Evolutionary conservation across 345 rosid species (phyloP), one percentile per base, ranked within the genome.

Genomic region (Eucalyptus regnans): DNA sequence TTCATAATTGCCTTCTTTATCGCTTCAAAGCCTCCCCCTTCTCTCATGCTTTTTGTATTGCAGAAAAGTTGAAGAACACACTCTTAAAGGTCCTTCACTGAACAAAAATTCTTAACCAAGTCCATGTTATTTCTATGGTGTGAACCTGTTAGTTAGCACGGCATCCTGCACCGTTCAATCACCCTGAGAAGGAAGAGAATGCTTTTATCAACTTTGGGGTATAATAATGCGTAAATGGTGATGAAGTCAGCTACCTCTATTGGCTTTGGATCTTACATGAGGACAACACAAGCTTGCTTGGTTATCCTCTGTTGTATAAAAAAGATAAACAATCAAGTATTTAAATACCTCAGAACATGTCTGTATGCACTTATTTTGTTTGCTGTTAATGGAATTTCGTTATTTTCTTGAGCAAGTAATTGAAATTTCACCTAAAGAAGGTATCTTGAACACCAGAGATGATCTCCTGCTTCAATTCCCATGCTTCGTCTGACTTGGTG

Each of bases 101-200:
- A 12, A 66, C 33, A 48, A 49, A 25, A 46, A 18, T 12, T 48
- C 86, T 25, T 41, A 81, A 41, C 17, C 27, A 29, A 29, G 71
- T 64, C 71, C 37, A n/a, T 7, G 37, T 64, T n/a, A 29, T n/a
- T 64, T 64, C 37, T 0, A 64, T 64, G 71, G 71, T 64, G 71
- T 2, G 18, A 89, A 92, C 96, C 96, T 95, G 93, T 91, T 51
- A 97, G 71, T 96, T 97, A 91, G 99, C 95, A 92, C 96, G 99
- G 91, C 99, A 96, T 90, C 99, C 97, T 83, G 98, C 99, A 90
- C 99, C 98, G n/a, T 96, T 97, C 98, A 96, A 89, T 97, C 98
- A 87, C 98, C 98, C 90, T 96, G 91, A 88, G 60, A 86, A 25
- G 51, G 88, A 89, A 25, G 46, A 51, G 88, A 51, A 87, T 41